Conservation (phyloP, 352 stramenopile species). For the Phytopythium chamaehyphon region DNA sequence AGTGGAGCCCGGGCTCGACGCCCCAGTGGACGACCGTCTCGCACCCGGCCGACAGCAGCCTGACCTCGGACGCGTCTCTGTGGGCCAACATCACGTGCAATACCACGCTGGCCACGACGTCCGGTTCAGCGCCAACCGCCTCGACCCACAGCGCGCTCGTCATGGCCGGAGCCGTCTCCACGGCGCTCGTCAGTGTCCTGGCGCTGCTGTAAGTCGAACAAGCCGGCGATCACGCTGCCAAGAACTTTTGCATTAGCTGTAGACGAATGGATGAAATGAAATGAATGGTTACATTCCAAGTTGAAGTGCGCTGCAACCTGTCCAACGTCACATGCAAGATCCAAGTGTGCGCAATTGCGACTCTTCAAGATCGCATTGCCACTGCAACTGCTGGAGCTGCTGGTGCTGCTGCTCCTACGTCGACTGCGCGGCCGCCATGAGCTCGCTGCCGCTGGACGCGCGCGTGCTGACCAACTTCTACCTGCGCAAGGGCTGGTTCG, state of each 20-base stretch:
- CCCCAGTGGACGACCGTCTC: slow-evolving; percentile 20
- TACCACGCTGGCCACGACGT: not conserved
- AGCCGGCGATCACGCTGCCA: no score
- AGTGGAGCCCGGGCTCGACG: slow-evolving; percentile 2
- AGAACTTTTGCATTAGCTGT: no score
- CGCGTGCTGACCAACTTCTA: slow-evolving; percentile 87
- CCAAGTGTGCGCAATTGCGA: no score
- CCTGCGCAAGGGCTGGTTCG: slow-evolving; percentile 82
- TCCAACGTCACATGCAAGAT: no score
- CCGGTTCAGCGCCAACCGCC: not conserved
- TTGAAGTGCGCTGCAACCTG: no score
- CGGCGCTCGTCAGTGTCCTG: not conserved
- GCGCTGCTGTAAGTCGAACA: not conserved
- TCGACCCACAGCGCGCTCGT: not conserved
- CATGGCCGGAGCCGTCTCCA: not conserved
- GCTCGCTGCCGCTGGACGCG: slow-evolving; percentile 32
- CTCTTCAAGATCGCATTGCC: no score
- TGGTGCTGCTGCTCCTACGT: not conserved
- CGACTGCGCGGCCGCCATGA: not conserved
- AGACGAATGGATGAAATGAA: no score
- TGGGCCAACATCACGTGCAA: slow-evolving; percentile 18
- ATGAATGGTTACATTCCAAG: no score
- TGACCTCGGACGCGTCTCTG: slow-evolving; percentile 17
- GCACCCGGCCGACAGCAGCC: slow-evolving; percentile 17
- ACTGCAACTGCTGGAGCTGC: no score